Base-by-base conservation (phyloP, 345 rosid species). In the Gossypium arboreum region DNA sequence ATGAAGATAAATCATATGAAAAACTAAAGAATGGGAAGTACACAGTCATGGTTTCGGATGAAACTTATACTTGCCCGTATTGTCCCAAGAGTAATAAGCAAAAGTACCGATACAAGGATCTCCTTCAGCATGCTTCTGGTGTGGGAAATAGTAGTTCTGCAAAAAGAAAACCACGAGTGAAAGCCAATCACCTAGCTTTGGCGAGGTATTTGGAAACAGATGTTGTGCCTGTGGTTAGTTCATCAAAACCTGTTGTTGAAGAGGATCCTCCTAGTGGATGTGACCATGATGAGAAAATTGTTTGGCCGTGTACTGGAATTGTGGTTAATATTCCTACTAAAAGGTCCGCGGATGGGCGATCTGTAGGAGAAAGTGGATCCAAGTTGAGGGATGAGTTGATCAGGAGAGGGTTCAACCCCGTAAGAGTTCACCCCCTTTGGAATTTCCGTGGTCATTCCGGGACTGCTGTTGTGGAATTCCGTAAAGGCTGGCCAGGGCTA, bases 121-220 rank as follows among this genome's bases (percentile, higher is more conserved):
- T 95, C 76, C 93, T 93, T 72, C 98, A 95, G 72, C 99, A 95
- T 86, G 99, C 98, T 77, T 88, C 94, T 64, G 99, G 97, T 50
- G 99, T 94, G 73, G 97, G 97, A 66, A 85, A 83, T 64, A 92
- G 98, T 76, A 45, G 65, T 13, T 94, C 97, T 3, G 81, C 80
- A 47, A 92, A 94, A 81, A 81, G 98, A 79, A 88, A 86, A 68
- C 71, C 78, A 2, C 88, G 88, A 68, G 94, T 84, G 81, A 94
- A 88, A 80, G 98, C 95, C 22, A 83, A 82, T 80, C 98, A 94
- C 86, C 86, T 89, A 43, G 98, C 99, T 61, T 81, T 95, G 77
- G 87, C 80, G 24, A 91, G 83, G 58, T 95, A 91, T 83, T 83
- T 95, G 79, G 84, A 79, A 50, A 88, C 86, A n/a, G 94, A 90